A percentile compares a stretch with the other conserved stretches of the same genome.
These are phyloP conservation scores for Laburnicola sp. DNA, from an alignment of 2,329 filamentous ascomycete species.

Conservation along the genomic window DNA sequence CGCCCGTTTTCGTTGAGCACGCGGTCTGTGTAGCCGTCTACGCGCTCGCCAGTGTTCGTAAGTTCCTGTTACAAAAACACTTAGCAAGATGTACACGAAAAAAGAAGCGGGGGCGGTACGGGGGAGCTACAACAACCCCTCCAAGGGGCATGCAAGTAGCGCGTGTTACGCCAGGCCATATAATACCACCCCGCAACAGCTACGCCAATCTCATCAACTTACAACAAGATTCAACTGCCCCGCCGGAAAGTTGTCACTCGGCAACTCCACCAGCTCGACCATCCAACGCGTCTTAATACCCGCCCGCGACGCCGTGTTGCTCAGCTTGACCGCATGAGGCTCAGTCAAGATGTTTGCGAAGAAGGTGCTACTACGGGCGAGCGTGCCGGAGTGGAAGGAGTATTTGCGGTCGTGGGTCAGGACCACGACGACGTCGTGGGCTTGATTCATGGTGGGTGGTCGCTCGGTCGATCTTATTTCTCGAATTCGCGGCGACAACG, in stretches of 20 bases:
- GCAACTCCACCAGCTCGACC: slow-evolving; percentile 35
- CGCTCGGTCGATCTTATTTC: too few species aligned
- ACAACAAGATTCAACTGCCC: slow-evolving; percentile 35
- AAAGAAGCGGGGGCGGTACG: too few species aligned
- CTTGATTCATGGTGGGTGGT: slow-evolving; percentile 31
- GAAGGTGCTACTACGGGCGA: slow-evolving; percentile 37
- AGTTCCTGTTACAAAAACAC: slow-evolving; percentile 34
- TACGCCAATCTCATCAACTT: slow-evolving; percentile 11
- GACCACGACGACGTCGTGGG: slow-evolving; percentile 41
- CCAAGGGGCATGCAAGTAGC: background rate
- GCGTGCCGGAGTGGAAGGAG: slow-evolving; percentile 41
- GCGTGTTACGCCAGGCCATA: background rate
- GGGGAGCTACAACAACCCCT: too few species aligned
- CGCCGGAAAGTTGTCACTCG: slow-evolving; percentile 20
- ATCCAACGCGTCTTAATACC: slow-evolving; percentile 38
- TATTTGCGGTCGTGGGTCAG: slow-evolving; percentile 35
- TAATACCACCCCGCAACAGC: too few species aligned
- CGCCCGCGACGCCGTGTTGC: slow-evolving; percentile 24
- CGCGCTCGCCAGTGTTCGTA: slow-evolving; percentile 35
- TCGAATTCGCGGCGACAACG: too few species aligned
- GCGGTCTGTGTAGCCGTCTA: slow-evolving; percentile 19
- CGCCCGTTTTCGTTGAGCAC: slow-evolving; percentile 44
- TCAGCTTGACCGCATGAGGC: slow-evolving; percentile 32
- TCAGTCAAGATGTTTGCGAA: slow-evolving; percentile 38
- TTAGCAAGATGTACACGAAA: background rate